Evolutionary conservation across 2,329 filamentous ascomycete species (phyloP), one percentile per base, ranked within the genome.

Genomic region (Fusarium cyanostomum): DNA sequence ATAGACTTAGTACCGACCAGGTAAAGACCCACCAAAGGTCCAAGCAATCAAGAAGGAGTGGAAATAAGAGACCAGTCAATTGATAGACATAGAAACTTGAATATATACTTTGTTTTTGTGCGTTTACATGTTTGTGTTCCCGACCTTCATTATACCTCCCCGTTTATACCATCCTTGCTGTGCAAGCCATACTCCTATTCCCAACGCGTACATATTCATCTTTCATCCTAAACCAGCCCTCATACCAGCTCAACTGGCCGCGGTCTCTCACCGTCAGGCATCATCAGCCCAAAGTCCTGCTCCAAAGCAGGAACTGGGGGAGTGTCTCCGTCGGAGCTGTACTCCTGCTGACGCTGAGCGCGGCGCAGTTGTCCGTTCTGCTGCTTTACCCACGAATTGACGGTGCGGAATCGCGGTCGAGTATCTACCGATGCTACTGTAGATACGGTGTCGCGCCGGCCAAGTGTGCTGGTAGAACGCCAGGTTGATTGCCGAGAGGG

Each of bases 321-420:
- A 9, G 77, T 69, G 16, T 75, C 69, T 15, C 69, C 60, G 8
- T 63, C 69, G 24, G 68, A 31, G 13, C 39, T 43, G 12, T 21
- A 39, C 44, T 56, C 69, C 52, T 66, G 60, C 35, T 76, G 77
- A 53, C 79, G 77, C 65, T 80, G 77, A 2, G 79, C 81, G 24
- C 81, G 78, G 67, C 80, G 81, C 27, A 86, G 72, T 3, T 85
- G 80, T 3, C 82, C 82, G 8, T 82, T 82, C 72, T 90, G 87
- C 70, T 90, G 86, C 64, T 82, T 82, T 2, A 90, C 87, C 88
- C 88, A 90, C 27, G 85, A 88, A 53, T 79, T 81, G 53, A 90
- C 79, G 7, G 79, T 82, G 31, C 85, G 81, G 72, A 88, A 89
- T 5, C 82, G 81, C 12, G 84, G 78, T 6, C 84, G 81, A 39